Conservation (phyloP, 176 grass and related monocot genomes). For the Hordeum marinum region DNA sequence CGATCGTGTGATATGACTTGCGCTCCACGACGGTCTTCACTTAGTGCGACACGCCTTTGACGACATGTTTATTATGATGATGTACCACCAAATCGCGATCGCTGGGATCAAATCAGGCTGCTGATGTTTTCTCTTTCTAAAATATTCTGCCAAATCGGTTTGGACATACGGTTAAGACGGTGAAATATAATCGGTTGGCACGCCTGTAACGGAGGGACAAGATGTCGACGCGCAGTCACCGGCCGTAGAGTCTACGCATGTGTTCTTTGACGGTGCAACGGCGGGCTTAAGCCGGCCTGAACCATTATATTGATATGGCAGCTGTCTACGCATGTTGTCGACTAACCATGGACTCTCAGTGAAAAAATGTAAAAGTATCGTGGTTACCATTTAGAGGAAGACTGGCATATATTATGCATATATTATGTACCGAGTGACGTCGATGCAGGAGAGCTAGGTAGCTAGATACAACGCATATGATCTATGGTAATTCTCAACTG, state of each 20-base stretch:
- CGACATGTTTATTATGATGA: neutral
- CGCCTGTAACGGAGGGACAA: neutral
- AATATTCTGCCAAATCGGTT: neutral
- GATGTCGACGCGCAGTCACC: neutral
- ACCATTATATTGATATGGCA: no score
- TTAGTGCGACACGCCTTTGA: constrained; percentile 22
- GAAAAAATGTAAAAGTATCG: neutral
- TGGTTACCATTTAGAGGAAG: neutral
- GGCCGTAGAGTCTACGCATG: neutral
- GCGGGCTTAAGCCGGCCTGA: no score
- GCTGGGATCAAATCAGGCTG: neutral
- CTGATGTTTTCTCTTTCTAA: neutral
- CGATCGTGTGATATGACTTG: neutral
- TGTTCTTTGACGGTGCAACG: neutral
- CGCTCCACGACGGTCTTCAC: constrained; percentile 4
- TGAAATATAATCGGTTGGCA: neutral
- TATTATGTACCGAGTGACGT: neutral
- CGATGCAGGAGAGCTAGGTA: neutral
- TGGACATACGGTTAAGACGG: neutral
- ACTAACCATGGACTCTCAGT: neutral
- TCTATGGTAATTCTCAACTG: neutral
- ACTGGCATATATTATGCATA: neutral
- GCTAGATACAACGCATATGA: neutral
- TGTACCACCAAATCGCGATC: constrained; percentile 12
- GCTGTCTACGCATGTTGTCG: neutral